Evolutionary conservation across 2,329 filamentous ascomycete species (phyloP), one percentile per base, ranked within the genome.

Genomic region (Dactylella cylindrospora): DNA sequence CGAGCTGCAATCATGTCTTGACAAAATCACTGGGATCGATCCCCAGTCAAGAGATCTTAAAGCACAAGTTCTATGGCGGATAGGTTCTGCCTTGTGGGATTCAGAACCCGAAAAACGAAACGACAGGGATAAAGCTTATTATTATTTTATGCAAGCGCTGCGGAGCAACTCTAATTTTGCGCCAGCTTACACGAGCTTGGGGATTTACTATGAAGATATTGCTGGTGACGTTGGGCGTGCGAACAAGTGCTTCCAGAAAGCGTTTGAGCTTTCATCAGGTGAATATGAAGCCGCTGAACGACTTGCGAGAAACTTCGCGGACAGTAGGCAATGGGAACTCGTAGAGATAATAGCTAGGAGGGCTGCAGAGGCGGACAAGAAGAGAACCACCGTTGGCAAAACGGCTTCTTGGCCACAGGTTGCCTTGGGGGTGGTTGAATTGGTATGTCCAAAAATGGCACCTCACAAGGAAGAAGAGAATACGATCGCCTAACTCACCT

Each of bases 371-470:
- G 96, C 91, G n/a, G 93, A 93, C 49, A 93, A 90, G 72, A 88
- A 91, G 32, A 86, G 86, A 67, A 88, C 90, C 19, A 84, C 90
- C 1, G 91, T 93, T 7, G 93, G 94, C 0, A 91, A 88, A 73
- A 89, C 90, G 1, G 84, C 94, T 66, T 96, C 90, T 74, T 98
- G 93, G 93, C 93, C 93, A 1, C 95, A 90, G 71, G 89, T 91
- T 2, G 91, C 93, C 0, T 78, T 98, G 1, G 93, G 94, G 20
- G 89, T 95, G 12, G 91, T 95, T 1, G 89, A 97, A 72, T 47
- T 70, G 49, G 68, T 68, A 64, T 28, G 62, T 52, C 10, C 13
- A n/a, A n/a, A n/a, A n/a, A n/a, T n/a, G n/a, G n/a, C n/a, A n/a
- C n/a, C n/a, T n/a, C n/a, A n/a, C n/a, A n/a, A n/a, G n/a, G n/a